Evolutionary conservation across 2,329 filamentous ascomycete species (phyloP).

Genomic region (Aspergillus pseudoglaucus): DNA sequence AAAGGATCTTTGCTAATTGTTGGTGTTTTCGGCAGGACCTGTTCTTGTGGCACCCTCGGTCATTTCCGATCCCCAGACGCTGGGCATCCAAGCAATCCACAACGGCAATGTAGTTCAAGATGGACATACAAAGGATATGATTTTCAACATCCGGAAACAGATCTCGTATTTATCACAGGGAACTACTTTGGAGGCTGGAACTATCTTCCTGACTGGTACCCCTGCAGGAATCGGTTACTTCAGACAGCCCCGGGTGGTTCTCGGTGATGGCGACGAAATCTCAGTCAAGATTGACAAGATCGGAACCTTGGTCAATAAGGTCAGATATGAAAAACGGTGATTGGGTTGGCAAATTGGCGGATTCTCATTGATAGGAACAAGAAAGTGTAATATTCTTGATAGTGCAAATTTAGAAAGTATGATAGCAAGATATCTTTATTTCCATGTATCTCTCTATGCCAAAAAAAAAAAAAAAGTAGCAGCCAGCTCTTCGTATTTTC

Average conservation of each 20-base stretch:
- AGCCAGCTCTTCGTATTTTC: too few relatives aligned
- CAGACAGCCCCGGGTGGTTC: constrained; percentile 16
- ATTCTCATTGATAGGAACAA: too few relatives aligned
- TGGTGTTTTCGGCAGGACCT: constrained; percentile 9
- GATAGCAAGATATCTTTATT: too few relatives aligned
- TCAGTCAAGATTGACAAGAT: constrained; percentile 23
- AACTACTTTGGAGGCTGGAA: constrained; percentile 20
- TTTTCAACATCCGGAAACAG: constrained; percentile 33
- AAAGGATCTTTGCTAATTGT: neutral
- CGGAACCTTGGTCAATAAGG: constrained; percentile 24
- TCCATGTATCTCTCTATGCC: too few relatives aligned
- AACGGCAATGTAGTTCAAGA: constrained; percentile 39
- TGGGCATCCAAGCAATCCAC: constrained; percentile 31
- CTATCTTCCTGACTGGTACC: constrained; percentile 21
- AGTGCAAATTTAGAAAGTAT: too few relatives aligned
- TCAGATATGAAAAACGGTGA: constrained; percentile 17
- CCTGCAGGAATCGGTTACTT: constrained; percentile 29
- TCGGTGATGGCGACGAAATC: constrained; percentile 25
- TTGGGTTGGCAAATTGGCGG: too few relatives aligned
- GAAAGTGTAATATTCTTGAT: too few relatives aligned
- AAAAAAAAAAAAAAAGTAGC: too few relatives aligned
- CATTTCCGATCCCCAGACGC: constrained; percentile 21
- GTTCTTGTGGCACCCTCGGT: constrained; percentile 21
- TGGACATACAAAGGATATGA: constrained; percentile 33
- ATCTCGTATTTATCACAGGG: constrained; percentile 36